Evolutionary conservation across 2,329 filamentous ascomycete genomes (phyloP).

Genomic region (Cladosporium halotolerans): DNA sequence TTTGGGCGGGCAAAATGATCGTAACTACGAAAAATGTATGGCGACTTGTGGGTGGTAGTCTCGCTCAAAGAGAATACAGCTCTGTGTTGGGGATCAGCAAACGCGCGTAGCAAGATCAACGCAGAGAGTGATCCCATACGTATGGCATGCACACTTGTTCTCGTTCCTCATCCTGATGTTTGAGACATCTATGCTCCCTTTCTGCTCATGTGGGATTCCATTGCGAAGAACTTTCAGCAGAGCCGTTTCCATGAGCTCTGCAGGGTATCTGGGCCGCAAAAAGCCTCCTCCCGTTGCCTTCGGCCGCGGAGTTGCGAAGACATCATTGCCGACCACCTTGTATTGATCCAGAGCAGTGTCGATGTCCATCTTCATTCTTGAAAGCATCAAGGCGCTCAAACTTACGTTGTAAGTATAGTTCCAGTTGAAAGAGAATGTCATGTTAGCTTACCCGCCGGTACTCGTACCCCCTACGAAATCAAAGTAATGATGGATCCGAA

Average conservation of each 20-base stretch:
- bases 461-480: not conserved
- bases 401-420: not conserved
- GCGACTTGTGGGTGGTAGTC: not conserved
- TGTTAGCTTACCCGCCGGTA: not conserved
- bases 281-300: not conserved
- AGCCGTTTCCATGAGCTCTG: not conserved
- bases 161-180: no score
- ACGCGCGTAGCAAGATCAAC: no score
- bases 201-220: no score
- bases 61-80: not conserved
- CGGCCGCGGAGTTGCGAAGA: not conserved
- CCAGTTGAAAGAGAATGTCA: no score
- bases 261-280: not conserved
- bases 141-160: no score
- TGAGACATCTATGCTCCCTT: no score
- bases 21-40: not conserved
- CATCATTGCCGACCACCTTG: not conserved
- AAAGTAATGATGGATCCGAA: not conserved
- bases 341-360: not conserved
- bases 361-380: not conserved
- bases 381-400: not conserved
- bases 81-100: not conserved
- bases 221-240: not conserved
- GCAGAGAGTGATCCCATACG: no score
- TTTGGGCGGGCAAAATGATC: not conserved